Conservation (phyloP, 495 filamentous ascomycete species). For the Xylaria nigripes region DNA sequence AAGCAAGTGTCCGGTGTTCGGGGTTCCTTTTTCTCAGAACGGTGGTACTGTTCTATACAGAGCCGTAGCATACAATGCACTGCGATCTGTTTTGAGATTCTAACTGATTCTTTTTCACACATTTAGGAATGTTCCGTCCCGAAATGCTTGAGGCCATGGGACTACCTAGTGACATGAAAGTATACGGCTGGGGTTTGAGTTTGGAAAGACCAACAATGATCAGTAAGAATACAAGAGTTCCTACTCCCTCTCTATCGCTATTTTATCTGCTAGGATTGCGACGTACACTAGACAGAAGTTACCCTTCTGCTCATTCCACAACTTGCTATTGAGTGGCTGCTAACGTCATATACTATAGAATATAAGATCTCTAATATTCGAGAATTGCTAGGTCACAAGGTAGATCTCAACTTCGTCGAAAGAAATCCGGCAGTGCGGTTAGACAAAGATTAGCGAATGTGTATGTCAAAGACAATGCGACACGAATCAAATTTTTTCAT, state of each 20-base stretch:
- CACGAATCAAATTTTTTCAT: background rate
- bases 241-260: background rate
- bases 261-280: background rate
- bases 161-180: constrained; percentile 53
- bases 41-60: too few relatives aligned
- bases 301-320: background rate
- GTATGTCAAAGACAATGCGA: background rate
- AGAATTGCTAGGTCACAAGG: constrained; percentile 77
- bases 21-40: too few relatives aligned
- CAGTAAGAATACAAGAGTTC: background rate
- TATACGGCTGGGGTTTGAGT: constrained; percentile 87
- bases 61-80: background rate
- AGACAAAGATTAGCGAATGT: constrained; percentile 56
- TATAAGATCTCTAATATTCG: constrained; percentile 80
- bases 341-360: constrained; percentile 36
- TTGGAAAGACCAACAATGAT: constrained; percentile 98
- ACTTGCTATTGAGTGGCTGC: background rate
- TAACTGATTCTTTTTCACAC: background rate
- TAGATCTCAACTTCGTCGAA: constrained; percentile 74
- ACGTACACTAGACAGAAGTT: too few relatives aligned
- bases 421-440: constrained; percentile 74
- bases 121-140: constrained; percentile 56
- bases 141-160: constrained; percentile 76
- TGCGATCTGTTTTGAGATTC: background rate
- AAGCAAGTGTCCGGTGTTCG: too few relatives aligned